Evolutionary conservation across 805 yeast genomes (phyloP), one percentile per base, ranked within the genome.

Genomic region (Tetrapisispora nanseiensis): DNA sequence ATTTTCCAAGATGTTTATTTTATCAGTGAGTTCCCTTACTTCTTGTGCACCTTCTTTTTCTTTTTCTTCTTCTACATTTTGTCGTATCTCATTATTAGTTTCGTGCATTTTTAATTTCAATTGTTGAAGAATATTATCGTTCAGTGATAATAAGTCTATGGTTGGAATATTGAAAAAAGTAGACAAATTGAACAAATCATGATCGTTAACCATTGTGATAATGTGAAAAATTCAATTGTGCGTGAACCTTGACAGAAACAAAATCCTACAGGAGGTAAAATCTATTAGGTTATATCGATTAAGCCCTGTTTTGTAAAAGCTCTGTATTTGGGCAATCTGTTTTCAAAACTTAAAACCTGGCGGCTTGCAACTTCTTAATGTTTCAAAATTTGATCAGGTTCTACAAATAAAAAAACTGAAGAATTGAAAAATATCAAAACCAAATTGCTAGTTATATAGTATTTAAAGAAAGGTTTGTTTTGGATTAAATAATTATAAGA

Each of bases 171-270:
- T 21, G 15, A 11, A 40, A 21, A 20, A 33, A 2, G 23, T 6
- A 3, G 42, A 40, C 3, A 40, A n/a, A 12, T 27, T 33, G 16
- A 40, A 40, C 9, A 40, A 16, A 23, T 40, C 37, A 27, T 19
- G n/a, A 10, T 28, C 34, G n/a, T 6, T 19, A 16, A 24, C 26
- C 32, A 33, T 20, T 29, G 33, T 30, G 27, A 6, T 10, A 10
- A 28, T 28, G 13, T 6, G 15, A 28, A 28, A 6, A 28, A 9
- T 6, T 28, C 11, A 28, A 28, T 6, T 28, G 8, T 24, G 8
- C 11, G 11, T 8, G 10, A 24, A 11, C 27, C 27, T 24, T 24
- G 8, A 8, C 32, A 29, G 32, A 8, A 15, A 13, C n/a, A 11
- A 7, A 8, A 29, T 16, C 16, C 16, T n/a, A n/a, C n/a, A n/a